Percentiles rank a stretch among this genome's conserved stretches.
Evolutionary conservation across 2,329 filamentous ascomycete genomes (phyloP).

Genomic region (Lecanoromycetidae sp.): DNA sequence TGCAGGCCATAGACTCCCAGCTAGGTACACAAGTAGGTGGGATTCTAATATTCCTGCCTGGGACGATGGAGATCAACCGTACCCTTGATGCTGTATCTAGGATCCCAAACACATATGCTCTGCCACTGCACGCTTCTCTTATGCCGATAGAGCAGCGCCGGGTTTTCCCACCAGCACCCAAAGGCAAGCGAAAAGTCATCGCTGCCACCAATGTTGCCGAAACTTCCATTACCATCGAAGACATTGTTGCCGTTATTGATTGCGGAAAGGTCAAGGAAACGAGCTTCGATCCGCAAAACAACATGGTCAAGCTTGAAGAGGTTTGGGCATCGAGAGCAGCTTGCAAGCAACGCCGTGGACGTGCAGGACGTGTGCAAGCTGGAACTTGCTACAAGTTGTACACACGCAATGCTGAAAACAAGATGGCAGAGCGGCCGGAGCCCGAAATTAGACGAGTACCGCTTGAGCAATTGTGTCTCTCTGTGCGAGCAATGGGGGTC

Average conservation of each 20-base stretch:
- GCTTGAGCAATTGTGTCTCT: slow-evolving; percentile 85
- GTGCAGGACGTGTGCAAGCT: slow-evolving; percentile 82
- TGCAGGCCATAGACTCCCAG: slow-evolving; percentile 68
- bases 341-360: slow-evolving; percentile 84
- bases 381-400: slow-evolving; percentile 94
- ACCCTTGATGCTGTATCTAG: slow-evolving; percentile 56
- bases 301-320: slow-evolving; percentile 89
- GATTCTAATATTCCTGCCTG: slow-evolving; percentile 90
- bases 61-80: slow-evolving; percentile 79
- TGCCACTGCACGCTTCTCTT: slow-evolving; percentile 85
- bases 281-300: slow-evolving; percentile 78
- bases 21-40: slow-evolving; percentile 64
- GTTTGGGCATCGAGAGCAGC: slow-evolving; percentile 90
- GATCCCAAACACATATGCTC: slow-evolving; percentile 57
- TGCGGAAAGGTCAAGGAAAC: slow-evolving; percentile 94
- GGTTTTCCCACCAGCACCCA: slow-evolving; percentile 67
- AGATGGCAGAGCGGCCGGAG: slow-evolving; percentile 80
- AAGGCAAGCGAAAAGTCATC: slow-evolving; percentile 79
- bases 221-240: slow-evolving; percentile 96
- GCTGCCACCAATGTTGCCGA: slow-evolving; percentile 95
- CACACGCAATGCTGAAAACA: slow-evolving; percentile 66
- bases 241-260: slow-evolving; percentile 92
- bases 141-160: slow-evolving; percentile 76
- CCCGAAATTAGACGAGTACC: slow-evolving; percentile 90
- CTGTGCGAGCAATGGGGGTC: slow-evolving; percentile 90